Evolutionary conservation across 495 filamentous ascomycete genomes (phyloP).

Genomic region (Bacidia gigantensis): DNA sequence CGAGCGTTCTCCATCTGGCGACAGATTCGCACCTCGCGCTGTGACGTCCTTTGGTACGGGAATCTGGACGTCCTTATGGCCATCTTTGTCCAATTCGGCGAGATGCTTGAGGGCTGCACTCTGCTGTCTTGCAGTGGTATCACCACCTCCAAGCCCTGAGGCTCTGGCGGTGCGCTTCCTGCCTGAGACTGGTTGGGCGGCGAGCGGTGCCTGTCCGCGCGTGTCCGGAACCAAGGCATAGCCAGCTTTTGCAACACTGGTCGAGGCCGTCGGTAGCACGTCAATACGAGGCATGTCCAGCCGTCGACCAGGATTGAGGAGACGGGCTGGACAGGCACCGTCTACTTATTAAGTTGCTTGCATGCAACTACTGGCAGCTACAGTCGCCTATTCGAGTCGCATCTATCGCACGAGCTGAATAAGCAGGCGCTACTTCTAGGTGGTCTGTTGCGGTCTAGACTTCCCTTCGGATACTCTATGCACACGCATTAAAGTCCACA

Average conservation of each 20-base stretch:
- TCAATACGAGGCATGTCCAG: conserved; percentile 51
- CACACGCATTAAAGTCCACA: background rate
- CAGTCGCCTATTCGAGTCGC: too few species aligned
- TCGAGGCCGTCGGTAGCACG: conserved; percentile 57
- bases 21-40: conserved; percentile 27
- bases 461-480: background rate
- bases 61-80: conserved; percentile 56
- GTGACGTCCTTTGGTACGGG: conserved; percentile 43
- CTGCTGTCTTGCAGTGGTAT: conserved; percentile 60
- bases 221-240: conserved; percentile 80
- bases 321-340: background rate
- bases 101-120: conserved; percentile 64
- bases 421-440: background rate
- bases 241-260: conserved; percentile 56
- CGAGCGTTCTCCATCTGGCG: background rate
- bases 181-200: conserved; percentile 40
- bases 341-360: background rate
- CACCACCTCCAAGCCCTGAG: conserved; percentile 33
- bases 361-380: background rate
- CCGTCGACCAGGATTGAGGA: too few species aligned
- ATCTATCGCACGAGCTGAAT: too few species aligned
- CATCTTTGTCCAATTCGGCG: conserved; percentile 69
- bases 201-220: conserved; percentile 45
- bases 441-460: background rate
- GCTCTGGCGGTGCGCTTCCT: conserved; percentile 51